Evolutionary conservation across 139 green algal species (phyloP).

Genomic region (Coccomyxa sp.): DNA sequence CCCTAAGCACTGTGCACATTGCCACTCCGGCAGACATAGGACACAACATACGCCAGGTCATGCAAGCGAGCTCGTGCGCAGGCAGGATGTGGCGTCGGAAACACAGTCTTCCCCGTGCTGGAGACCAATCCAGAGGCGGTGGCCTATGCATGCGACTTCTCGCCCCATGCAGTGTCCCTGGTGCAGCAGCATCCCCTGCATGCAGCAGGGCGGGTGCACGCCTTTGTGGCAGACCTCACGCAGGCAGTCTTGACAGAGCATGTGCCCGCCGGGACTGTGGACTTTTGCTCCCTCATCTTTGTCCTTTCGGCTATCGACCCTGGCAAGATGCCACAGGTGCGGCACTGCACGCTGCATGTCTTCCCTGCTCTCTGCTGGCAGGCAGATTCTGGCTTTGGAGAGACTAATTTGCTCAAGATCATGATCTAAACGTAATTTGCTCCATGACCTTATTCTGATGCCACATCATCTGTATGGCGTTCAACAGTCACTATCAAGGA

Average conservation of each 20-base stretch:
- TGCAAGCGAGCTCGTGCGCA: slow-evolving; percentile 30
- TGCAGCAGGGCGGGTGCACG: slow-evolving; percentile 34
- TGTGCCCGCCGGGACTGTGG: slow-evolving; percentile 30
- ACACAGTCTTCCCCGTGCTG: slow-evolving; percentile 85
- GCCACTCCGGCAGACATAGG: not conserved
- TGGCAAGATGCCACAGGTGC: slow-evolving; percentile 51
- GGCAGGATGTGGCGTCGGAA: slow-evolving; percentile 93
- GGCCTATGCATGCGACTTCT: slow-evolving; percentile 90
- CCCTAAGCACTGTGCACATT: too few species aligned
- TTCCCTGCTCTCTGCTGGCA: too few species aligned
- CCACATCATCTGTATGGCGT: not conserved
- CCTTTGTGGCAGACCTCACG: slow-evolving; percentile 87
- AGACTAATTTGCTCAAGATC: too few species aligned
- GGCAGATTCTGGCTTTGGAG: too few species aligned
- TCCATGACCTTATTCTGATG: not conserved
- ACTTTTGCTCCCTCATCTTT: slow-evolving; percentile 77
- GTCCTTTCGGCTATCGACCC: slow-evolving; percentile 88
- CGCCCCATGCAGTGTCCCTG: slow-evolving; percentile 64
- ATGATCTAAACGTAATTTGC: not conserved
- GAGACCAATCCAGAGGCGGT: slow-evolving; percentile 51
- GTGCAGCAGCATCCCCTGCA: slow-evolving; percentile 43
- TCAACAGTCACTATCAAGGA: not conserved
- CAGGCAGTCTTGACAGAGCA: slow-evolving; percentile 24
- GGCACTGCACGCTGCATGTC: too few species aligned
- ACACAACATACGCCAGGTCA: not conserved